A percentile compares a stretch with the other conserved stretches of the same genome.
These are phyloP conservation scores for Penicillium simplicissimum DNA, from an alignment of 495 filamentous ascomycete genomes.

Conservation along the genomic window DNA sequence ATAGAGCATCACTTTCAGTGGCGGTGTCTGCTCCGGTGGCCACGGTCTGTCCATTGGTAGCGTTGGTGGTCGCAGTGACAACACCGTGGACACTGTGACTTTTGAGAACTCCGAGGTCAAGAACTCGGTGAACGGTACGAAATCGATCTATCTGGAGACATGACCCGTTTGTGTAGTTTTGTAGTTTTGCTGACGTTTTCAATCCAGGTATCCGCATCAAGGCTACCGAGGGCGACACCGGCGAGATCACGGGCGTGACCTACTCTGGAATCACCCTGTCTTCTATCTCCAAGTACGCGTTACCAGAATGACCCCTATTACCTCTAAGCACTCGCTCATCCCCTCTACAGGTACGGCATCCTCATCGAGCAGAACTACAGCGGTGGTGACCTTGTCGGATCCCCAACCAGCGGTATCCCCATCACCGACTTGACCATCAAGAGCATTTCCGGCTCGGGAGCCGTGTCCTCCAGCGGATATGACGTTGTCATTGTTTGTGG, in stretches of 20 bases:
- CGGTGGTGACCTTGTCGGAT: constrained; percentile 54
- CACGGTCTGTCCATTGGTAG: constrained; percentile 64
- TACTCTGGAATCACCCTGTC: constrained; percentile 28
- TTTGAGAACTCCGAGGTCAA: constrained; percentile 48
- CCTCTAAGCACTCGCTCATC: background rate
- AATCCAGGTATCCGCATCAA: constrained; percentile 32
- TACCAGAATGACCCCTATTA: background rate
- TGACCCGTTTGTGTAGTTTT: no score
- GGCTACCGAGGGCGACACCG: constrained; percentile 26
- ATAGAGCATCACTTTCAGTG: constrained; percentile 50
- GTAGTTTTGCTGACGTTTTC: background rate
- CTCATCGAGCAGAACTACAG: constrained; percentile 65
- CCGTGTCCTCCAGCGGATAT: constrained; percentile 39
- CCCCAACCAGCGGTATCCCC: constrained; percentile 56
- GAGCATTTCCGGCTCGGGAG: constrained; percentile 45
- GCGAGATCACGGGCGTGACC: constrained; percentile 25
- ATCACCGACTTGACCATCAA: constrained; percentile 54
- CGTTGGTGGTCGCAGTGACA: constrained; percentile 59
- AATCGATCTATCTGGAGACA: background rate
- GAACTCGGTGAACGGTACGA: constrained; percentile 49
- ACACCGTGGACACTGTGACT: constrained; percentile 54
- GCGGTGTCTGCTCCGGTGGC: constrained; percentile 52
- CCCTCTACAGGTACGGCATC: constrained; percentile 51
- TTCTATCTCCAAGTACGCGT: constrained; percentile 22
- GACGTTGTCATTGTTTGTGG: constrained; percentile 57